Evolutionary conservation across 345 rosid species (phyloP).

Genomic region (Syzygium grande): DNA sequence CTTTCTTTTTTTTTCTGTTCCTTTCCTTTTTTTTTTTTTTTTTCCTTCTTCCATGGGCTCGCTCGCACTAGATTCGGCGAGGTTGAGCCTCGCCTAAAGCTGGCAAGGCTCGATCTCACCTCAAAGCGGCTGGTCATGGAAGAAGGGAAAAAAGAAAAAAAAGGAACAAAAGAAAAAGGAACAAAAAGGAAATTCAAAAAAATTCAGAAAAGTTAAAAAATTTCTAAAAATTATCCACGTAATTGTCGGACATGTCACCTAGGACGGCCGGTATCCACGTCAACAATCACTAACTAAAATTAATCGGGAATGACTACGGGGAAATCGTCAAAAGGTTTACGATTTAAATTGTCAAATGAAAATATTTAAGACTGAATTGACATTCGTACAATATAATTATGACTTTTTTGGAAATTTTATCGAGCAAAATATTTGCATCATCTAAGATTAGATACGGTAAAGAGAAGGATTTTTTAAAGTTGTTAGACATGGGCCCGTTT

Average conservation of each 20-base stretch:
- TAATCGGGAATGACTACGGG: background rate
- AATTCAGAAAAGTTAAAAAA: background rate
- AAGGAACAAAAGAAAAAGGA: background rate
- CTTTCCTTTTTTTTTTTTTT: background rate
- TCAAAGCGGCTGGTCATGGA: background rate
- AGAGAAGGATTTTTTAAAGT: background rate
- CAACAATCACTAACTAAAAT: background rate
- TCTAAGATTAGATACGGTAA: background rate
- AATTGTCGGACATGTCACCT: background rate
- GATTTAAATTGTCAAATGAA: background rate
- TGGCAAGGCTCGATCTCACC: background rate
- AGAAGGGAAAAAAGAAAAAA: background rate
- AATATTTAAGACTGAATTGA: background rate
- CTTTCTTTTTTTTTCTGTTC: background rate
- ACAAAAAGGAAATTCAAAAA: background rate
- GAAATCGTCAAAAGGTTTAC: background rate
- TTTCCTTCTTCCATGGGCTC: background rate
- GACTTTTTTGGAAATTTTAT: background rate
- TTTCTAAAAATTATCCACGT: fast-evolving
- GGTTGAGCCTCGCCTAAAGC: background rate
- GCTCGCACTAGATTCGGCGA: background rate
- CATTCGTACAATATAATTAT: background rate
- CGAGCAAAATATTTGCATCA: background rate
- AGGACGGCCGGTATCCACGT: fast-evolving
- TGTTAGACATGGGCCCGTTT: no score